Evolutionary conservation across 345 rosid genomes (phyloP).

Genomic region (Dovyalis caffra): DNA sequence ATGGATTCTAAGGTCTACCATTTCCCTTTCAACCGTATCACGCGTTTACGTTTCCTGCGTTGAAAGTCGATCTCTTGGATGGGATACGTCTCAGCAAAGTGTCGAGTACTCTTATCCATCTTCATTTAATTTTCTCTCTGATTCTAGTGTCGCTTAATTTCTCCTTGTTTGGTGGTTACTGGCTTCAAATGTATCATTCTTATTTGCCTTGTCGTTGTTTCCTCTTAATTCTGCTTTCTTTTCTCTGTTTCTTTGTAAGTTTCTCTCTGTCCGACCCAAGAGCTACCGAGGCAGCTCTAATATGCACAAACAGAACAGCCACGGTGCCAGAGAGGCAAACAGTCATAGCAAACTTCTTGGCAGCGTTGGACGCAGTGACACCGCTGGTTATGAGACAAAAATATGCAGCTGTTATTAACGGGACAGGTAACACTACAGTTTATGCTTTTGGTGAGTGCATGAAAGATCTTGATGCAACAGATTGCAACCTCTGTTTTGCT

Average conservation of each 20-base stretch:
- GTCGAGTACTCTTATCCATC: neutral
- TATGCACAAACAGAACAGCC: slow-evolving; percentile 68
- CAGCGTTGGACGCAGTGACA: slow-evolving; percentile 44
- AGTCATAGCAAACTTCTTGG: slow-evolving; percentile 50
- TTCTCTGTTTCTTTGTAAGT: slow-evolving; percentile 23
- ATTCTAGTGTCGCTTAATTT: neutral
- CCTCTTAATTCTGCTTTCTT: slow-evolving; percentile 14
- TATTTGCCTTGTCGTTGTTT: neutral
- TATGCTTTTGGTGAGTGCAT: slow-evolving; percentile 82
- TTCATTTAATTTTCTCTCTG: neutral
- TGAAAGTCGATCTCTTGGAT: neutral
- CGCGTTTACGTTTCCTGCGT: neutral
- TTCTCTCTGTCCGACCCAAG: slow-evolving; percentile 64
- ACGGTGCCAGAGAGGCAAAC: slow-evolving; percentile 32
- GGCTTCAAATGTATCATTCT: neutral
- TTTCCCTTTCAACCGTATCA: too few relatives aligned
- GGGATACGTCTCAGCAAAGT: too few relatives aligned
- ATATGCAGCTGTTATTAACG: slow-evolving; percentile 44
- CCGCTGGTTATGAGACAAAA: slow-evolving; percentile 37
- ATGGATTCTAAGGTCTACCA: neutral
- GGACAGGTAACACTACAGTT: slow-evolving; percentile 49
- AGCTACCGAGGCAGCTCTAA: slow-evolving; percentile 48
- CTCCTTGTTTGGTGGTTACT: neutral
- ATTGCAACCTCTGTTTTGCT: slow-evolving; percentile 78
- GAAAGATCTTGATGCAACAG: slow-evolving; percentile 61